Percentiles rank a stretch among this genome's conserved stretches.
Conservation (phyloP, 768 basidiomycete species). For the Lentinula detonsa region DNA sequence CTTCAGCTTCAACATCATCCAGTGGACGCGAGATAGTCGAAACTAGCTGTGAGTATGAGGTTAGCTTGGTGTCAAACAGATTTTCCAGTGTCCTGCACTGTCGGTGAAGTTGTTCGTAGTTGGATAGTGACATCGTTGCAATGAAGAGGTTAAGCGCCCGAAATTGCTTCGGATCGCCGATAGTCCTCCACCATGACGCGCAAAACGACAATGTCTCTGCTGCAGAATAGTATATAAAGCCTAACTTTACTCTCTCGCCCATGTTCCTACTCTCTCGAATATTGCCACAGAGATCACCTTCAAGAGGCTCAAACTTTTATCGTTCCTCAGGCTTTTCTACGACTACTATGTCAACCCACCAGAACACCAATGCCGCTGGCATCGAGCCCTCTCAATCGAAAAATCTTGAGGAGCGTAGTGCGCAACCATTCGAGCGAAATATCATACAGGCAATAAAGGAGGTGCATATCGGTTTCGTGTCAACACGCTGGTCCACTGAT, state of each 20-base stretch:
- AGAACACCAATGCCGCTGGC: conserved; percentile 29
- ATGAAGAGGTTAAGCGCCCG: not conserved
- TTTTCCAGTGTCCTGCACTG: conserved; percentile 94
- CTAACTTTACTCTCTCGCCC: too few relatives aligned
- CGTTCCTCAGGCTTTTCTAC: not conserved
- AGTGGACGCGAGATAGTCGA: conserved; percentile 49
- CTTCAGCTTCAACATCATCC: conserved; percentile 64
- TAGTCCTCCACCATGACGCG: not conserved
- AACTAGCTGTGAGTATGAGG: conserved; percentile 84
- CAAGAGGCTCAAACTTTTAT: not conserved
- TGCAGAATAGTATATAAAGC: not conserved
- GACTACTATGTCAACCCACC: not conserved
- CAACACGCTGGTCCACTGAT: not conserved
- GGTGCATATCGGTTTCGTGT: conserved; percentile 11
- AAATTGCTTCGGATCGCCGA: not conserved
- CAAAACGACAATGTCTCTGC: not conserved
- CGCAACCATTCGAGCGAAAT: conserved; percentile 27
- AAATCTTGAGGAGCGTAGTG: conserved; percentile 26
- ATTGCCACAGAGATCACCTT: not conserved
- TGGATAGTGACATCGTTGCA: conserved; percentile 43
- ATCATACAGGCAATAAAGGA: conserved; percentile 37
- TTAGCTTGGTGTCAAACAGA: conserved; percentile 85
- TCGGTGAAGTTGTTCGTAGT: conserved; percentile 84
- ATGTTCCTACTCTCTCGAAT: not conserved
- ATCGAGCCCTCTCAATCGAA: conserved; percentile 31